A percentile compares a stretch with the other conserved stretches of the same genome.
These are phyloP conservation scores for Laetiporus sulphureus DNA, from an alignment of 1,284 basidiomycete genomes.

Conservation along the genomic window DNA sequence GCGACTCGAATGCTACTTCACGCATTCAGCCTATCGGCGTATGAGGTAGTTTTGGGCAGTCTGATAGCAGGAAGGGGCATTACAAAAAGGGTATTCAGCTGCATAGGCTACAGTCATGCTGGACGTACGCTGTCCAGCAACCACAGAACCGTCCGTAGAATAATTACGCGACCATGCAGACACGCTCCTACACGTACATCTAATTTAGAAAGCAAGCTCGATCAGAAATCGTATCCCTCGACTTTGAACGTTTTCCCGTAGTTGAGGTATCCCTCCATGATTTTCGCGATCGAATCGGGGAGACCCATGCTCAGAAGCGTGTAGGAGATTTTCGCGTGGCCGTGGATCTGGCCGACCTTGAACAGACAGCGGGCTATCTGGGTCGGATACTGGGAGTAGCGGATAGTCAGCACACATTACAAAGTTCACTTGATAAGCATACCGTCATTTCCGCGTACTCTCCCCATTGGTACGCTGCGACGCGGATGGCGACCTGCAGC, in stretches of 20 bases:
- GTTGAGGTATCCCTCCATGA: constrained; percentile 79
- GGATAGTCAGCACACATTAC: constrained; percentile 1
- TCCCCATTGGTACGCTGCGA: constrained; percentile 89
- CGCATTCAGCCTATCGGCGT: too few relatives aligned
- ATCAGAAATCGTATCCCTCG: constrained; percentile 70
- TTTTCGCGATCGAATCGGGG: constrained; percentile 77
- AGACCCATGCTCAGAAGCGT: constrained; percentile 91
- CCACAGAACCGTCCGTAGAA: too few relatives aligned
- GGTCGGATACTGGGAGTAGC: constrained; percentile 71
- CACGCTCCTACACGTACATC: too few relatives aligned
- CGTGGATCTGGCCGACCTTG: constrained; percentile 92
- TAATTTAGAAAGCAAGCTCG: too few relatives aligned
- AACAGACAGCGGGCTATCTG: constrained; percentile 86
- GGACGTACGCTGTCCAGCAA: too few relatives aligned
- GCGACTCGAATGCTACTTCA: too few relatives aligned
- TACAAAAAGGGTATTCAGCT: too few relatives aligned
- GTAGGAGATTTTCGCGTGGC: constrained; percentile 91
- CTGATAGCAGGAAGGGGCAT: too few relatives aligned
- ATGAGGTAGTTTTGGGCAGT: too few relatives aligned
- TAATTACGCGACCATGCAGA: too few relatives aligned
- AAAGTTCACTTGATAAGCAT: constrained; percentile 23
- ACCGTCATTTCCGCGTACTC: constrained; percentile 83
- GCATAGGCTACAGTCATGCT: too few relatives aligned
- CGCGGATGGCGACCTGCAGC: constrained; percentile 86
- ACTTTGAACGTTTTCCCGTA: constrained; percentile 81